Evolutionary conservation across 148 eudicot species (phyloP).

Genomic region (Camellia japonica): DNA sequence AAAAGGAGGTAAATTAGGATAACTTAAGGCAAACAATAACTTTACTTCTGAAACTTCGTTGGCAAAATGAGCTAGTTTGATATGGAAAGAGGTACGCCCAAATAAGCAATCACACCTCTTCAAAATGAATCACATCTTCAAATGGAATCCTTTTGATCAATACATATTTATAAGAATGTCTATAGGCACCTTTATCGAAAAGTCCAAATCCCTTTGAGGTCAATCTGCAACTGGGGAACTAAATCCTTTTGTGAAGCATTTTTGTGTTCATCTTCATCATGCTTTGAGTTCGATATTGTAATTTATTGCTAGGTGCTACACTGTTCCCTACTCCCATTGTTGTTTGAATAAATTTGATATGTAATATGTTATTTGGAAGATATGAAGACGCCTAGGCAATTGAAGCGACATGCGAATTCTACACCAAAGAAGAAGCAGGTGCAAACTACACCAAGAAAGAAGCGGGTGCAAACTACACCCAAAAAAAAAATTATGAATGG

Average conservation of each 20-base stretch:
- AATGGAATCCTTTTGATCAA: not conserved
- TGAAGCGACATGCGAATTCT: conserved; percentile 39
- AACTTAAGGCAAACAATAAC: not conserved
- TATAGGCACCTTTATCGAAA: not conserved
- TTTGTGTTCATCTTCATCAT: not conserved
- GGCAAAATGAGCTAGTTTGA: not conserved
- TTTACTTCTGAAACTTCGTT: not conserved
- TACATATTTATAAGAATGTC: not conserved
- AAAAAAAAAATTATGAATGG: conserved; percentile 38
- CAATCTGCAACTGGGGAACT: conserved; percentile 8
- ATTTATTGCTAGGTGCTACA: not conserved
- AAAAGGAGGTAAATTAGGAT: conserved; percentile 3
- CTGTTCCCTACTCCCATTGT: not conserved
- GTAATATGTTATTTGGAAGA: conserved; percentile 28
- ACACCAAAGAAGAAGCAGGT: conserved; percentile 27
- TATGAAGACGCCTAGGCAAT: conserved; percentile 47
- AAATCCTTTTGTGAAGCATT: not conserved
- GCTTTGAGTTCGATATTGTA: conserved; percentile 1
- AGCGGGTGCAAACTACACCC: conserved; percentile 34
- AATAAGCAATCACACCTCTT: not conserved
- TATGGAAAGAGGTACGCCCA: not conserved
- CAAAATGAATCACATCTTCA: not conserved
- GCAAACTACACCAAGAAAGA: conserved; percentile 39
- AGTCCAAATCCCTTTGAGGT: not conserved
- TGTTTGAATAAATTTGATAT: not conserved